These are phyloP conservation scores for Polytolypa hystricis DNA, from an alignment of 2,329 filamentous ascomycete species.

Conservation along the genomic window DNA sequence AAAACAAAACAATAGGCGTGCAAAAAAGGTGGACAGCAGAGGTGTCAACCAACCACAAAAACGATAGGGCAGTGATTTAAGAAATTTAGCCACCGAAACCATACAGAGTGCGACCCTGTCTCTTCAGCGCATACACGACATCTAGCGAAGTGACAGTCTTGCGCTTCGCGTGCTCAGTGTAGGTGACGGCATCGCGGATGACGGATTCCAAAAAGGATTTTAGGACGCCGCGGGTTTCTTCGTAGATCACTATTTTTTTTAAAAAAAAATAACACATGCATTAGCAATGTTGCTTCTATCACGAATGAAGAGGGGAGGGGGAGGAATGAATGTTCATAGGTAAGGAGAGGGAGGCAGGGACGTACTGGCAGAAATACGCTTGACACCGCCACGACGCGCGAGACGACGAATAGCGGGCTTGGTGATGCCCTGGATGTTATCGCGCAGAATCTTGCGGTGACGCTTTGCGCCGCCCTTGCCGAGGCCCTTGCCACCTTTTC, in stretches of 20 bases:
- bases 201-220: slow-evolving; percentile 76
- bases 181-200: slow-evolving; percentile 68
- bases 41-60: not conserved
- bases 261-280: not conserved
- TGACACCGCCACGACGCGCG: slow-evolving; percentile 97
- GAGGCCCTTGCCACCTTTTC: slow-evolving; percentile 95
- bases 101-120: slow-evolving; percentile 64
- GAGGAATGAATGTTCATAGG: not conserved
- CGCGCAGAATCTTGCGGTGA: slow-evolving; percentile 97
- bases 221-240: slow-evolving; percentile 69
- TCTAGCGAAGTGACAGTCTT: slow-evolving; percentile 45
- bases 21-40: not conserved
- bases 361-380: slow-evolving; percentile 95
- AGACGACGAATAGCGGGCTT: slow-evolving; percentile 98
- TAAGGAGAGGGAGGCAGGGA: slow-evolving; percentile 15
- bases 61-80: not conserved
- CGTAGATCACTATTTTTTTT: slow-evolving; percentile 68
- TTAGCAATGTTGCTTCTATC: too few relatives aligned
- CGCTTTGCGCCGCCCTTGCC: slow-evolving; percentile 98
- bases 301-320: too few relatives aligned
- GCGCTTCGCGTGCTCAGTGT: slow-evolving; percentile 74
- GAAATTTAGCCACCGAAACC: slow-evolving; percentile 70
- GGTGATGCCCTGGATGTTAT: slow-evolving; percentile 99
- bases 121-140: slow-evolving; percentile 53
- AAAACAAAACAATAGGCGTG: not conserved